Percentiles rank a stretch among this genome's conserved stretches.
These are phyloP conservation scores for Aegilops longissima DNA, from an alignment of 176 grass and related monocot genomes.

Conservation along the genomic window DNA sequence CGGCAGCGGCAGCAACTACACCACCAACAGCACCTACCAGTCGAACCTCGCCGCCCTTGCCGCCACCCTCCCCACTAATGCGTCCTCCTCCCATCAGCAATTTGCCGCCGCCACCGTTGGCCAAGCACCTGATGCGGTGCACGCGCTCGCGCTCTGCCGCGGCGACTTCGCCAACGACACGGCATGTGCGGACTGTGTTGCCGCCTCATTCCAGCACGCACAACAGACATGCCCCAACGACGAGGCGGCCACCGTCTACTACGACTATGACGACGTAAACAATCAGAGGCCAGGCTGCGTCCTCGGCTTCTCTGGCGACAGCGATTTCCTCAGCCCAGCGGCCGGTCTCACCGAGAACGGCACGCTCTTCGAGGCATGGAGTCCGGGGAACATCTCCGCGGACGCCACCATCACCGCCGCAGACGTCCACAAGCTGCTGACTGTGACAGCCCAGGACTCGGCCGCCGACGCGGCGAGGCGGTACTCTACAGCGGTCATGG, in stretches of 20 bases:
- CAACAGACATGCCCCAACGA: not conserved
- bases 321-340: not conserved
- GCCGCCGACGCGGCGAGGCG: not conserved
- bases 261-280: not conserved
- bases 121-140: not conserved
- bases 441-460: not conserved
- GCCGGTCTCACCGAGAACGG: not conserved
- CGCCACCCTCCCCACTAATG: not conserved
- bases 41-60: not conserved
- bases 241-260: not conserved
- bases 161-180: constrained; percentile 2
- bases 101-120: not conserved
- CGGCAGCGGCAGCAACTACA: not conserved
- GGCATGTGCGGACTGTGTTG: not conserved
- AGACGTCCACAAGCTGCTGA: not conserved
- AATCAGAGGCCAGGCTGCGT: not conserved
- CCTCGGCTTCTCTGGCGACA: not conserved
- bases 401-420: not conserved
- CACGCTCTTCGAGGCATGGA: not conserved
- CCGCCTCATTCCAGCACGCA: not conserved
- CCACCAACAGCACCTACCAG: not conserved
- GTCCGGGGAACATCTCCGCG: not conserved
- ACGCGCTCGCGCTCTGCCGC: not conserved
- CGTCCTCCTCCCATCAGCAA: not conserved
- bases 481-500: not conserved